Base-by-base conservation (phyloP, 371 early-diverging fungal species). In the Vairimorpha apis region DNA sequence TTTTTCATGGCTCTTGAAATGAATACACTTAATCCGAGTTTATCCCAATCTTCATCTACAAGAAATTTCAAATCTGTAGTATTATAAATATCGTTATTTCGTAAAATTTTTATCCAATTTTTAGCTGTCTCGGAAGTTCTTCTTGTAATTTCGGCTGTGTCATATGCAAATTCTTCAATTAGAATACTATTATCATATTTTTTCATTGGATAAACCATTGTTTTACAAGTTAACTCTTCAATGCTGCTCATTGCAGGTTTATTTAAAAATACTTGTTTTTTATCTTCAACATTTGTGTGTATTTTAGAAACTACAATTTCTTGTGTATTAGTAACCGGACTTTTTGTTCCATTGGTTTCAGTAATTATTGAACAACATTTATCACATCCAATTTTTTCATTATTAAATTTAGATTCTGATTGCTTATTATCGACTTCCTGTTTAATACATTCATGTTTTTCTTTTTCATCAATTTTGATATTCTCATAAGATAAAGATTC, bases 31-130 rank as follows among this genome's bases (percentile, higher is more conserved):
- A 92, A 80, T 0, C 87, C 88, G 69, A 84, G 72, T 58, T 63
- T 73, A 29, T 80, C 80, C 82, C 83, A 81, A 70, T 81, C 83
- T 59, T 83, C 82, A 37, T 78, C 76, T 65, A 76, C 68, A 25
- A 84, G 60, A 53, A 87, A 85, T 60, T 80, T 84, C 38, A 91
- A 80, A 49, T 91, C 91, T 32, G 88, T 85, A 62, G 91, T 79
- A 66, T 88, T 90, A 71, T 89, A 86, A 67, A 91, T 90, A 73
- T 91, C 90, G 72, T 91, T 89, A 59, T 86, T 86, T 7, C 88
- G 89, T 47, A 92, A 88, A 30, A 88, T 83, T 38, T 87, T 85
- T 44, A 65, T 67, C 84, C 82, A 82, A 27, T 47, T 70, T 23
- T 75, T 76, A 35, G 78, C 82, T 38, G 74, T 75, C 43, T 79